Percentiles rank a stretch among this genome's conserved stretches.
These are phyloP conservation scores for Raffaelea arxii DNA, from an alignment of 2,329 filamentous ascomycete species.

Conservation along the genomic window DNA sequence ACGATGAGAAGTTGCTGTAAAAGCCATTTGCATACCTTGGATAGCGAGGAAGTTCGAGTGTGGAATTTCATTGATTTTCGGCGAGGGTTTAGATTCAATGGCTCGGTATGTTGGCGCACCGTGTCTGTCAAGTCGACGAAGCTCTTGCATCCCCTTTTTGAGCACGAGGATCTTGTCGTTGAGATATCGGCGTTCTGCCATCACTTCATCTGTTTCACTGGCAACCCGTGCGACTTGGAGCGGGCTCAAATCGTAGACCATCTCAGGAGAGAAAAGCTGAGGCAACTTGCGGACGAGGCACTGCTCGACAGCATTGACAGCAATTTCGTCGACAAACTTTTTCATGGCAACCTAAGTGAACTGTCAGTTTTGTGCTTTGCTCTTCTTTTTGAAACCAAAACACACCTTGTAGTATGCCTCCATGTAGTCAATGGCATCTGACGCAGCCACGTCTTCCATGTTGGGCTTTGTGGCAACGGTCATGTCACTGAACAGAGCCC, in stretches of 20 bases:
- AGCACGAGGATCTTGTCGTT: too few species aligned
- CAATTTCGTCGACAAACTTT: slow-evolving; percentile 15
- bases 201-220: slow-evolving; percentile 31
- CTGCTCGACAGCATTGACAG: slow-evolving; percentile 13
- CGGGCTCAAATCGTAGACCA: slow-evolving; percentile 24
- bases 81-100: too few species aligned
- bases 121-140: too few species aligned
- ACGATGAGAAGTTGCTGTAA: too few species aligned
- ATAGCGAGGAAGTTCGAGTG: too few species aligned
- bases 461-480: slow-evolving; percentile 15
- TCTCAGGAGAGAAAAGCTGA: slow-evolving; percentile 29
- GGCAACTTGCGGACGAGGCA: slow-evolving; percentile 15
- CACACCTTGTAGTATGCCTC: slow-evolving; percentile 32
- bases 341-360: slow-evolving; percentile 14
- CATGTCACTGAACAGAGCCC: not conserved
- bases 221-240: slow-evolving; percentile 27
- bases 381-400: too few species aligned
- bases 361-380: too few species aligned
- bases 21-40: too few species aligned
- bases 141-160: too few species aligned
- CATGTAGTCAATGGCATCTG: slow-evolving; percentile 27
- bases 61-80: too few species aligned
- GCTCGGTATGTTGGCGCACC: too few species aligned
- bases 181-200: too few species aligned
- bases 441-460: slow-evolving; percentile 25